phyloP scores from a whole-genome alignment of 176 grass and related monocot genomes.

The Oryza punctata region DNA sequence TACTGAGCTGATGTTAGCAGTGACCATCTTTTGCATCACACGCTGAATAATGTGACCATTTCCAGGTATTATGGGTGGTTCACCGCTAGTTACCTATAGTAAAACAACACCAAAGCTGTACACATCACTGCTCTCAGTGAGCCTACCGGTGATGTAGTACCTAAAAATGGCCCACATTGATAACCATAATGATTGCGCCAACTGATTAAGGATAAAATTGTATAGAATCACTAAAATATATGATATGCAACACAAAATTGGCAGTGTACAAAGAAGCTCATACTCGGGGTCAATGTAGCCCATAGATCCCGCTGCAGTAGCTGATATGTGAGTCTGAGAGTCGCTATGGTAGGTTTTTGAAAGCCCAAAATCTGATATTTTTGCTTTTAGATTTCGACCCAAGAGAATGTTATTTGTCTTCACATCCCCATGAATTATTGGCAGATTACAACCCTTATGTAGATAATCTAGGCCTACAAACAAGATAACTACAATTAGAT shows the following conservation, averaged over 20 bases:
- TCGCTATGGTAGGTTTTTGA: conserved; percentile 29
- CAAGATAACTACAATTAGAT: too few relatives aligned
- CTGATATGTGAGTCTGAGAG: background rate
- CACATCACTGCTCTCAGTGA: background rate
- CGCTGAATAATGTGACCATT: background rate
- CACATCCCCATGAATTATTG: conserved; percentile 60
- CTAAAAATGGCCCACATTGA: background rate
- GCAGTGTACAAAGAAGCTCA: background rate
- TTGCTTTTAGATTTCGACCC: conserved; percentile 33
- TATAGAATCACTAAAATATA: too few relatives aligned
- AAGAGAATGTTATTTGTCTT: conserved; percentile 56
- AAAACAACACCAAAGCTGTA: conserved; percentile 25
- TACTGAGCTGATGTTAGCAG: background rate
- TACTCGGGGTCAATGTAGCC: conserved; percentile 65
- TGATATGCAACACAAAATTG: too few relatives aligned
- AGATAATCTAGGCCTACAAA: conserved; percentile 51
- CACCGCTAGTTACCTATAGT: conserved; percentile 24
- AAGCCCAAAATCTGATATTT: conserved; percentile 52
- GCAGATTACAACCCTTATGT: conserved; percentile 42
- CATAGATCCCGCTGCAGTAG: conserved; percentile 15
- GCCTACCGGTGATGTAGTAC: conserved; percentile 4
- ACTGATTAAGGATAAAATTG: background rate
- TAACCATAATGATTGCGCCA: too few relatives aligned
- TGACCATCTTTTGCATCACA: background rate
- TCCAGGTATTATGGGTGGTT: background rate